phyloP scores from a whole-genome alignment of 345 rosid genomes.

The Populus nigra region DNA sequence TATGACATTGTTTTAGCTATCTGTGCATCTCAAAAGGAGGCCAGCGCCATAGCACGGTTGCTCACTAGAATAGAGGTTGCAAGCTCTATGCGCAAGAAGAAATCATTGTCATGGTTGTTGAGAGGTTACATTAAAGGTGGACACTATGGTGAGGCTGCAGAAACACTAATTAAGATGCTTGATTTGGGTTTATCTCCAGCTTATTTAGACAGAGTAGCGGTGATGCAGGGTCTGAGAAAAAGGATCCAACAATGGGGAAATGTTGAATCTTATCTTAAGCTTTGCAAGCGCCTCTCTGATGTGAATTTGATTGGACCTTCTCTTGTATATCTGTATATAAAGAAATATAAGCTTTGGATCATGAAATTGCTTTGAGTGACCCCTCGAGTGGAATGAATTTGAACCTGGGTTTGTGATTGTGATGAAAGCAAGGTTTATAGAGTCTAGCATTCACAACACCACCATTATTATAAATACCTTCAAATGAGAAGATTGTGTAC shows the following conservation, averaged over 20 bases:
- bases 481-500: conserved; percentile 22
- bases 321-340: conserved; percentile 70
- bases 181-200: conserved; percentile 76
- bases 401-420: not conserved
- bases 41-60: conserved; percentile 51
- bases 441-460: not conserved
- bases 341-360: conserved; percentile 76
- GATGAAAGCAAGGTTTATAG: not conserved
- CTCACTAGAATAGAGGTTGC: conserved; percentile 53
- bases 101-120: conserved; percentile 70
- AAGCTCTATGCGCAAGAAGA: conserved; percentile 50
- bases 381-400: not conserved
- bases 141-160: conserved; percentile 71
- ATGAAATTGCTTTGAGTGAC: conserved; percentile 58
- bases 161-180: conserved; percentile 60
- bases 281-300: conserved; percentile 66
- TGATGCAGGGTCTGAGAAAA: conserved; percentile 79
- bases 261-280: conserved; percentile 55
- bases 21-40: conserved; percentile 80
- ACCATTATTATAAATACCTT: not conserved
- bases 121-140: conserved; percentile 92
- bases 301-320: conserved; percentile 69
- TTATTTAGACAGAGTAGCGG: conserved; percentile 80
- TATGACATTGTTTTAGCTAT: conserved; percentile 80
- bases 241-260: conserved; percentile 59